Evolutionary conservation across 441 rosid genomes (phyloP).

Genomic region (Populus trichocarpa): DNA sequence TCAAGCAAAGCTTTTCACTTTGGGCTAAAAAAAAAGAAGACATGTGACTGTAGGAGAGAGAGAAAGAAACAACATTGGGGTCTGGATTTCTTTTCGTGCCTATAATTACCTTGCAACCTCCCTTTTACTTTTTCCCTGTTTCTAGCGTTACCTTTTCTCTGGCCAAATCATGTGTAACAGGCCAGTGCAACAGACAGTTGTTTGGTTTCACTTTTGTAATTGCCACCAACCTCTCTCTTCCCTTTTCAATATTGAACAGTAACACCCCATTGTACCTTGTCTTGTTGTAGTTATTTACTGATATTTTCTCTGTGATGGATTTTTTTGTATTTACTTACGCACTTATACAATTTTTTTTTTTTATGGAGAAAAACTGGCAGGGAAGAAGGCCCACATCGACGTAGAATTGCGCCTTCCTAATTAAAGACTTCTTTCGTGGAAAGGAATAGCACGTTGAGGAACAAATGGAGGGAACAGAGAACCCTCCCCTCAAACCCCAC

Average conservation of each 20-base stretch:
- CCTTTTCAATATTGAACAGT: background rate
- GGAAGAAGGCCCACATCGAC: background rate
- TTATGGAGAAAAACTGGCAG: background rate
- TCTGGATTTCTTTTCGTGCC: slow-evolving; percentile 30
- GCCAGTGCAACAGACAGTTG: slow-evolving; percentile 20
- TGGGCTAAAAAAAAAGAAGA: slow-evolving; percentile 11
- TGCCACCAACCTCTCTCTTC: slow-evolving; percentile 12
- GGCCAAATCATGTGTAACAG: slow-evolving; percentile 58
- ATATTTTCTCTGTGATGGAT: background rate
- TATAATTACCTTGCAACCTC: slow-evolving; percentile 40
- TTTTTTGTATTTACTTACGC: too few species aligned
- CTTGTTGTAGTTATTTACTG: background rate
- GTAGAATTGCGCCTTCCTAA: background rate
- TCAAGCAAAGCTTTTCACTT: slow-evolving; percentile 28
- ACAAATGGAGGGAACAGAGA: slow-evolving; percentile 5
- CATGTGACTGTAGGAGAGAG: slow-evolving; percentile 5
- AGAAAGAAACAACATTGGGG: slow-evolving; percentile 18
- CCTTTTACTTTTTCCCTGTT: slow-evolving; percentile 22
- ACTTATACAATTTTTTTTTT: too few species aligned
- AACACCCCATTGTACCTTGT: background rate
- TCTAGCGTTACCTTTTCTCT: slow-evolving; percentile 33
- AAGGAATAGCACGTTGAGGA: background rate
- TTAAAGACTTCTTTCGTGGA: background rate
- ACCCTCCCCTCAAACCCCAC: slow-evolving; percentile 21
- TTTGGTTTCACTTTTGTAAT: slow-evolving; percentile 30